Conservation (phyloP, 1,284 basidiomycete genomes). For the Neolentinus lepideus region DNA sequence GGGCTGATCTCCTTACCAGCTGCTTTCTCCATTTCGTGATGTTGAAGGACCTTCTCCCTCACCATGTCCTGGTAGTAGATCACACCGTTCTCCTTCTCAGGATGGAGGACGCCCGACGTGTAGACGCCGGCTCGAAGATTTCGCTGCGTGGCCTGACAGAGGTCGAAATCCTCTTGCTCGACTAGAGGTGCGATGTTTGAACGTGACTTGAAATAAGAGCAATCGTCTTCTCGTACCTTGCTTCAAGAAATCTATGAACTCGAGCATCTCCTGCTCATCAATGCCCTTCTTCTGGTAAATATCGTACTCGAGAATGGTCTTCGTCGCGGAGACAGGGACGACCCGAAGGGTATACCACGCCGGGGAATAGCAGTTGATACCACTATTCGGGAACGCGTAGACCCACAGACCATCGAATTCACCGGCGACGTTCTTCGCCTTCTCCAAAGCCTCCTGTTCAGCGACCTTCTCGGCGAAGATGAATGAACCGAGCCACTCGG, state of each 20-base stretch:
- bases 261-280: constrained; percentile 12
- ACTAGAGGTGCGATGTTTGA: neutral
- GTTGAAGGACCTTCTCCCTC: constrained; percentile 10
- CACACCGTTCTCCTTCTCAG: constrained; percentile 16
- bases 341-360: constrained; percentile 15
- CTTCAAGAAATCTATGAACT: constrained; percentile 15
- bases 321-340: constrained; percentile 15
- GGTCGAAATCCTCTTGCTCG: constrained; percentile 5
- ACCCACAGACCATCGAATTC: neutral
- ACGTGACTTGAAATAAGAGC: constrained; percentile 2
- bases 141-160: constrained; percentile 15
- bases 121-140: constrained; percentile 19
- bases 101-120: constrained; percentile 16
- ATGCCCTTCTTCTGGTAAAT: constrained; percentile 16
- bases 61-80: constrained; percentile 16
- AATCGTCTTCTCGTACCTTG: constrained; percentile 18
- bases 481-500: neutral
- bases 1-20: constrained; percentile 16
- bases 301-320: constrained; percentile 20
- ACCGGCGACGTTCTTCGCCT: neutral
- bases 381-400: neutral
- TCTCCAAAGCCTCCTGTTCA: neutral
- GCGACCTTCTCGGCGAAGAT: neutral
- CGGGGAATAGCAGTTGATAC: constrained; percentile 14
- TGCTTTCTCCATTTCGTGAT: constrained; percentile 14